Evolutionary conservation across 345 rosid genomes (phyloP).

Genomic region (Limnanthes douglasii): DNA sequence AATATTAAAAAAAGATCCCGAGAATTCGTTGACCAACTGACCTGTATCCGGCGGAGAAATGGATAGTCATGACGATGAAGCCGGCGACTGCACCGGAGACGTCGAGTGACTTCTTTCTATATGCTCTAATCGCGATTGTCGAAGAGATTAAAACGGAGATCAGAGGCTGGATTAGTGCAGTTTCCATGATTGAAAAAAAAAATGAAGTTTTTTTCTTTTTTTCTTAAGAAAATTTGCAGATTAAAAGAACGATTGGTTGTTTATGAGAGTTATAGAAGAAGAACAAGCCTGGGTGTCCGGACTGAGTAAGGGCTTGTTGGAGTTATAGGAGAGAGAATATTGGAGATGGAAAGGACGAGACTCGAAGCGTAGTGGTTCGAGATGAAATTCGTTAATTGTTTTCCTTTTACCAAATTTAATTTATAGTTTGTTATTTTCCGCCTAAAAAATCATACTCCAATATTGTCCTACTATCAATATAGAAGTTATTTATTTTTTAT

Average conservation of each 20-base stretch:
- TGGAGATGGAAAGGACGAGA: neutral
- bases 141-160: slow-evolving; percentile 38
- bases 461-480: no score
- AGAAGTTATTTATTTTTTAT: no score
- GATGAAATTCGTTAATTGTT: no score
- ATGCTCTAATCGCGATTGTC: slow-evolving; percentile 44
- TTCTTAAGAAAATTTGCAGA: no score
- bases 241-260: neutral
- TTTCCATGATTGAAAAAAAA: slow-evolving; percentile 21
- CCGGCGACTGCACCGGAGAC: slow-evolving; percentile 76
- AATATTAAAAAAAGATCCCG: neutral
- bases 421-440: no score
- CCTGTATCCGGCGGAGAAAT: slow-evolving; percentile 64
- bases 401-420: no score
- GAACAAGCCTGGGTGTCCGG: neutral
- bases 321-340: neutral
- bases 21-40: no score
- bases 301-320: neutral
- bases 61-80: slow-evolving; percentile 57
- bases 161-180: slow-evolving; percentile 18
- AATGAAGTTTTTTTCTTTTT: no score
- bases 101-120: slow-evolving; percentile 65
- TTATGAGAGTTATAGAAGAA: neutral
- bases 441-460: no score
- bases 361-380: neutral